phyloP scores from a whole-genome alignment of 371 early-diverging fungal genomes.

The Smittium culicis region DNA sequence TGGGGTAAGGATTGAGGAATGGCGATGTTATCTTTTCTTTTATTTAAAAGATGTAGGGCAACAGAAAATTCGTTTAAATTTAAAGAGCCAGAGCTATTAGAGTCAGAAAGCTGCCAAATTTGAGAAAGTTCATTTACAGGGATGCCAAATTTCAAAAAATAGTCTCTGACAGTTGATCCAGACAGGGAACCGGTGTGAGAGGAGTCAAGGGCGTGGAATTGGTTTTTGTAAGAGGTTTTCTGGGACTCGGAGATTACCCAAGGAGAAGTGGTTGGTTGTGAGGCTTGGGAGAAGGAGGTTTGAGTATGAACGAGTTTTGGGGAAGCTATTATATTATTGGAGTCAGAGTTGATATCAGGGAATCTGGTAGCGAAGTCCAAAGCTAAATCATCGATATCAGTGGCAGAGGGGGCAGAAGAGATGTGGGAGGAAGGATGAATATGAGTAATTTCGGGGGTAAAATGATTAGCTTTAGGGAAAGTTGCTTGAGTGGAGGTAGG shows the following conservation, averaged over 20 bases:
- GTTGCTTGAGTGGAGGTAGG: too few species aligned
- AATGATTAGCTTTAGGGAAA: too few species aligned
- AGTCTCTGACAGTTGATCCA: slow-evolving; percentile 65
- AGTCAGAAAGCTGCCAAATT: slow-evolving; percentile 79
- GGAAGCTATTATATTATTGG: slow-evolving; percentile 14
- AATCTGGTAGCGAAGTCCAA: slow-evolving; percentile 21
- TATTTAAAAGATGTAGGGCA: slow-evolving; percentile 82
- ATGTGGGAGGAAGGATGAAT: too few species aligned
- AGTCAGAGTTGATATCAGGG: slow-evolving; percentile 19
- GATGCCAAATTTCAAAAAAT: slow-evolving; percentile 76
- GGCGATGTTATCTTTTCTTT: slow-evolving; percentile 58
- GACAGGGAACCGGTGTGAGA: slow-evolving; percentile 56
- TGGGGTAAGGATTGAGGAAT: slow-evolving; percentile 64
- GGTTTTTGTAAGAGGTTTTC: slow-evolving; percentile 58
- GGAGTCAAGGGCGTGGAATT: slow-evolving; percentile 77
- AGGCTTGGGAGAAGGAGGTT: background rate
- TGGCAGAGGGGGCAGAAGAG: too few species aligned
- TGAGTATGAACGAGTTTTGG: slow-evolving; percentile 13
- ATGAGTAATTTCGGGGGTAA: too few species aligned
- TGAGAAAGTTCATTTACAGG: slow-evolving; percentile 59
- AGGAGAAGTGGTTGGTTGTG: background rate
- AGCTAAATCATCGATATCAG: too few species aligned
- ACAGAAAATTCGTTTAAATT: slow-evolving; percentile 85
- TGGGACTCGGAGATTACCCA: slow-evolving; percentile 75
- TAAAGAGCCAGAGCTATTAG: slow-evolving; percentile 69